Evolutionary conservation across 257 asterid genomes (phyloP), one percentile per base, ranked within the genome.

Genomic region (Thymus quinquecostatus): DNA sequence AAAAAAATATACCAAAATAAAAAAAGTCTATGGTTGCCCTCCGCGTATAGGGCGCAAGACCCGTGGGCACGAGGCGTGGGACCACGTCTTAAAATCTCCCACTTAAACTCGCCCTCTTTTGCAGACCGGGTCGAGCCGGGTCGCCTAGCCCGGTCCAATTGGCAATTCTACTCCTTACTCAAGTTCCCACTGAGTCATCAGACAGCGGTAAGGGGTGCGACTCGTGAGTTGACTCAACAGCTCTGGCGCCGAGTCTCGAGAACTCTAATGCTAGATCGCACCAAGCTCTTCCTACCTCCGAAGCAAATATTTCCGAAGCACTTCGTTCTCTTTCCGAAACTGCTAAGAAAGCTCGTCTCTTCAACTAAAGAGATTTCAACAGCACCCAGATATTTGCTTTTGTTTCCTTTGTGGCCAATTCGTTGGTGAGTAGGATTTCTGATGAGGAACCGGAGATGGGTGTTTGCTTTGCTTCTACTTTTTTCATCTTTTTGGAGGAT

Each of bases 371-470:
- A 70, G 76, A 66, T 71, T 71, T 68, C 77, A 29, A 10, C 60
- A 28, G 13, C 36, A 55, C 47, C 11, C 45, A 59, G 30, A 59
- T 50, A 50, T 56, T 2, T 56, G 61, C 36, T 58, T 58, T 57
- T 21, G 71, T 40, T 77, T 64, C 10, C 10, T 36, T 55, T 14
- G n/a, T 3, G 40, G 32, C 69, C 38, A 72, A 57, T 76, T 70
- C 58, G 65, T 60, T 32, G 28, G 45, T 45, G 61, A 69, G 43
- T 44, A 7, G 65, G 72, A 50, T 5, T 53, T 68, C 58, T 68
- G 64, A 80, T 82, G 86, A 69, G 72, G 73, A 72, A 75, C 33
- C 30, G 7, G 47, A 69, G 72, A 53, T 64, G 68, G 69, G 67
- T 75, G 54, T 68, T 76, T 10, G 59, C 64, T 70, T 27, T 73